These are phyloP conservation scores for Penicillium concentricum DNA, from an alignment of 2,329 filamentous ascomycete species.

Conservation along the genomic window DNA sequence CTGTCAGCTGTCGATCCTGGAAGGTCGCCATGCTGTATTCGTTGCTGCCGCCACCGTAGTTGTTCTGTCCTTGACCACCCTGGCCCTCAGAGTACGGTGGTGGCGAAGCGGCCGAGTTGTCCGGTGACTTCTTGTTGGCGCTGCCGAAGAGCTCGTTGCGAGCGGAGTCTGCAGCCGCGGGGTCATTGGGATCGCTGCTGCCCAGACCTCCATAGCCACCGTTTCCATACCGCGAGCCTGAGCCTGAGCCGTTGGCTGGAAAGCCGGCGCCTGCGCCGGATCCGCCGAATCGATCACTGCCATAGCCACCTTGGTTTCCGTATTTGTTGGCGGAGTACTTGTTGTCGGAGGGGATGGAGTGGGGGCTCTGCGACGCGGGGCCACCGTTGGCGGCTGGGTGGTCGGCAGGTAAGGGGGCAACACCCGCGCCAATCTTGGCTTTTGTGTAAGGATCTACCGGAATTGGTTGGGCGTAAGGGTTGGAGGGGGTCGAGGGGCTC, in stretches of 20 bases:
- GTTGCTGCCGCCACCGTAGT: conserved; percentile 35
- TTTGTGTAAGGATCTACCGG: conserved; percentile 55
- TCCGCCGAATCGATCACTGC: conserved; percentile 54
- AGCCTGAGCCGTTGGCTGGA: conserved; percentile 31
- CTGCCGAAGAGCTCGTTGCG: conserved; percentile 60
- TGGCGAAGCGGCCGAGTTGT: conserved; percentile 39
- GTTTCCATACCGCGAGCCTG: conserved; percentile 47
- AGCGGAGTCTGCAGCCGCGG: conserved; percentile 52
- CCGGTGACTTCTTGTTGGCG: conserved; percentile 50
- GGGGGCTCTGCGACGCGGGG: conserved; percentile 26
- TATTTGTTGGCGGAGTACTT: conserved; percentile 40
- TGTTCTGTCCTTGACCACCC: conserved; percentile 14
- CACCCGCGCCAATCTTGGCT: conserved; percentile 47
- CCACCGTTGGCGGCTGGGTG: conserved; percentile 25
- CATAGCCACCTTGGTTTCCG: conserved; percentile 51
- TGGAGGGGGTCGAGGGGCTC: conserved; percentile 50
- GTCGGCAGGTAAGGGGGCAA: conserved; percentile 37
- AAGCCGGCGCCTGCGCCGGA: conserved; percentile 31
- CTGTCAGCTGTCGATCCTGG: conserved; percentile 74
- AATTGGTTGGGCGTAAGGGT: conserved; percentile 58
- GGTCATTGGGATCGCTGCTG: conserved; percentile 49
- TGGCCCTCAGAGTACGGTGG: conserved; percentile 33
- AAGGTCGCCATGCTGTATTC: conserved; percentile 48
- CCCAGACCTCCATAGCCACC: conserved; percentile 59
- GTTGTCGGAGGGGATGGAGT: conserved; percentile 34